Percentiles rank a stretch among this genome's conserved stretches.
These are phyloP conservation scores for Symbiodinium pilosum DNA, from an alignment of 73 alveolate species.

Conservation along the genomic window DNA sequence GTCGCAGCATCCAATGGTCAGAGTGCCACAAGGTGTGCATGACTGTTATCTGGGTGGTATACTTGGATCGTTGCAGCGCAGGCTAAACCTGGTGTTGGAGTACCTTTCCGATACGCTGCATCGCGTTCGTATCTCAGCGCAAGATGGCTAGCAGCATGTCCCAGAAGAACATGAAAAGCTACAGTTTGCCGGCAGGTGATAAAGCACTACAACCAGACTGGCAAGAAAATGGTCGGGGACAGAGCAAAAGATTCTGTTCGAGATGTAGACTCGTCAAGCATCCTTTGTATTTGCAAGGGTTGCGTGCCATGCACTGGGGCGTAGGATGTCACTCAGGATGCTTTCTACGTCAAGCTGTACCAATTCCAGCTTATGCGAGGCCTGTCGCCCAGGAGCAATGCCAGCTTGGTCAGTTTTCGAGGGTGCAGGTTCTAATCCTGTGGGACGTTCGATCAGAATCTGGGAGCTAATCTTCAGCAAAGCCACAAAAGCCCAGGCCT, in stretches of 20 bases:
- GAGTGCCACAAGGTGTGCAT: neutral
- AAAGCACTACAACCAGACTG: constrained; percentile 96
- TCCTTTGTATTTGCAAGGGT: too few relatives aligned
- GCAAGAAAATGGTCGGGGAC: constrained; percentile 90
- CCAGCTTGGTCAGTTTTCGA: too few relatives aligned
- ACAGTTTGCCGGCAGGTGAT: constrained; percentile 88
- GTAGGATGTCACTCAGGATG: constrained; percentile 94
- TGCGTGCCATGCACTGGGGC: too few relatives aligned
- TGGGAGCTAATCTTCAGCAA: too few relatives aligned
- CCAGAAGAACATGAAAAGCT: neutral
- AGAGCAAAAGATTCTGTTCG: too few relatives aligned
- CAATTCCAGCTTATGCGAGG: constrained; percentile 98
- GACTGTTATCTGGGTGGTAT: neutral
- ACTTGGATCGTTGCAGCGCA: neutral
- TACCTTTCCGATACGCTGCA: constrained; percentile 97
- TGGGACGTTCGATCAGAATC: too few relatives aligned
- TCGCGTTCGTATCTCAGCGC: constrained; percentile 36
- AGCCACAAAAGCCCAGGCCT: constrained; percentile 41
- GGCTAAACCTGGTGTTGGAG: constrained; percentile 98
- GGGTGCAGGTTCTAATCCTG: too few relatives aligned
- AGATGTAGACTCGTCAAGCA: neutral
- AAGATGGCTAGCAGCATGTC: too few relatives aligned
- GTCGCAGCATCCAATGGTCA: constrained; percentile 93
- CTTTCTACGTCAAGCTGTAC: constrained; percentile 97
- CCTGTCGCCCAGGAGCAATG: too few relatives aligned